phyloP scores from a whole-genome alignment of 345 rosid species.

The Brassica nigra region DNA sequence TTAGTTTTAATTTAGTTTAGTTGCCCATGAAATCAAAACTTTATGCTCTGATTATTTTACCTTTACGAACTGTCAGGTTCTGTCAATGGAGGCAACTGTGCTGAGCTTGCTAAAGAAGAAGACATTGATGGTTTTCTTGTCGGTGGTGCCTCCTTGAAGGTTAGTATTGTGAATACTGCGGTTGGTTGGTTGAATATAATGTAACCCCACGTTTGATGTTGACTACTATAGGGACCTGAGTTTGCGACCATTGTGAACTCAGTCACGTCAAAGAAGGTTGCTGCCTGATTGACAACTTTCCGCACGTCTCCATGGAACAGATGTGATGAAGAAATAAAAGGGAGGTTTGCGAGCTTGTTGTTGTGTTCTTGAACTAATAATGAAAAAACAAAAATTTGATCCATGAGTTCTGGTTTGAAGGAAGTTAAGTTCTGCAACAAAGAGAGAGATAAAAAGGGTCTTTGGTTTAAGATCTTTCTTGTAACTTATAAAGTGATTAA shows the following conservation, averaged over 20 bases:
- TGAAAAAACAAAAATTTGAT: constrained; percentile 8
- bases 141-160: constrained; percentile 99
- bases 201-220: constrained; percentile 18
- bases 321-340: constrained; percentile 28
- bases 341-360: constrained; percentile 27
- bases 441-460: constrained; percentile 6
- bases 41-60: neutral
- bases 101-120: constrained; percentile 92
- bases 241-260: constrained; percentile 94
- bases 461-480: constrained; percentile 18
- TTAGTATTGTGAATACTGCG: constrained; percentile 35
- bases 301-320: constrained; percentile 31
- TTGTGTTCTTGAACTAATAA: constrained; percentile 40
- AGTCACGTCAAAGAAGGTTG: constrained; percentile 82
- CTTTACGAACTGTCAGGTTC: constrained; percentile 57
- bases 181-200: constrained; percentile 15
- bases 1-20: neutral
- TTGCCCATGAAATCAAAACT: neutral
- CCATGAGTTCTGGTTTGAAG: constrained; percentile 30
- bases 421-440: constrained; percentile 7
- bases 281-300: constrained; percentile 54
- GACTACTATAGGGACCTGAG: constrained; percentile 74
- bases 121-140: constrained; percentile 99
- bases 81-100: constrained; percentile 89
- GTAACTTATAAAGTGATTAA: constrained; percentile 30